Conservation (phyloP, 1,284 basidiomycete species). For the Fomitopsis schrenkii region DNA sequence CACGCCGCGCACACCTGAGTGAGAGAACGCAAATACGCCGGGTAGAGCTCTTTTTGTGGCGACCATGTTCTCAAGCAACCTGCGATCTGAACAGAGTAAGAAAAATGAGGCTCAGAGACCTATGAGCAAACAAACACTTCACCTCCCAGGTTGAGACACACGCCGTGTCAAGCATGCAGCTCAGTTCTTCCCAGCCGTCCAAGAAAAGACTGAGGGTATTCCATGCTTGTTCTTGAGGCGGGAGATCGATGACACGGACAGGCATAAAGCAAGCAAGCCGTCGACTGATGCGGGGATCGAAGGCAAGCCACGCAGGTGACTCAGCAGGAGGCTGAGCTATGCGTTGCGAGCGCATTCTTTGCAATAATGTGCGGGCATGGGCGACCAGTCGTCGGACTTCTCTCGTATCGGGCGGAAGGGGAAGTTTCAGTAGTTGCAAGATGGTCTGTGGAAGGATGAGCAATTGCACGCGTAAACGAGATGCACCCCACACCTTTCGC, state of each 20-base stretch:
- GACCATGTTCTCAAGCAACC: constrained; percentile 48
- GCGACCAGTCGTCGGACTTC: constrained; percentile 35
- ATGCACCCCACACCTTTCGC: constrained; percentile 42
- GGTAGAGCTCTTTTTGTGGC: constrained; percentile 33
- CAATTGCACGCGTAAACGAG: background rate
- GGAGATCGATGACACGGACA: constrained; percentile 55
- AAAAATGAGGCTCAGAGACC: background rate
- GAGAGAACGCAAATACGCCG: constrained; percentile 58
- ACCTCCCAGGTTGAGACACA: constrained; percentile 64
- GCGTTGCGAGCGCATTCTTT: constrained; percentile 34
- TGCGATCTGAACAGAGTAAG: constrained; percentile 34
- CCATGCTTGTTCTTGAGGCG: constrained; percentile 50
- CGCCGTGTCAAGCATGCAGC: constrained; percentile 39
- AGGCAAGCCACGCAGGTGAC: constrained; percentile 52
- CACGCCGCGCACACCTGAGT: constrained; percentile 42
- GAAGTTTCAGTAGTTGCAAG: constrained; percentile 47
- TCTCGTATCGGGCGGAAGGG: constrained; percentile 32
- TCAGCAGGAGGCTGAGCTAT: constrained; percentile 34
- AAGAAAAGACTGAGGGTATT: constrained; percentile 44
- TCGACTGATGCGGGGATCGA: constrained; percentile 70
- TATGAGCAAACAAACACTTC: constrained; percentile 1
- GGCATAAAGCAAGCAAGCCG: constrained; percentile 74
- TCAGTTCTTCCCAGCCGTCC: constrained; percentile 54
- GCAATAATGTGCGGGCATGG: constrained; percentile 39
- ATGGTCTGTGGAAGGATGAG: constrained; percentile 31